These are phyloP conservation scores for Amesomyces nigricolor DNA, from an alignment of 2,329 filamentous ascomycete genomes.

Conservation along the genomic window DNA sequence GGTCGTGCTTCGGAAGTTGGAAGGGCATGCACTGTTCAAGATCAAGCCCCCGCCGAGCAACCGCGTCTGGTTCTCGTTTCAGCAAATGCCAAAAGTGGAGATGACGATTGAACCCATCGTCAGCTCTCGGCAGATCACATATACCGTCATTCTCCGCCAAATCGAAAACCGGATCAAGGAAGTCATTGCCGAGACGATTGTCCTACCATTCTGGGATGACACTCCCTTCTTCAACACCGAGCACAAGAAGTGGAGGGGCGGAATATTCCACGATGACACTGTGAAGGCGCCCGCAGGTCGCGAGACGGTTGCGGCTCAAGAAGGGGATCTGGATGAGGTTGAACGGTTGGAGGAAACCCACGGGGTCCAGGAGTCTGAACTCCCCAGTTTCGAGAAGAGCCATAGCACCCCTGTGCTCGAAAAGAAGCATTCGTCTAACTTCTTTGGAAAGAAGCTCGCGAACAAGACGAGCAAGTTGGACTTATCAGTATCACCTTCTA, in stretches of 20 bases:
- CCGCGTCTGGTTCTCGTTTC: conserved; percentile 91
- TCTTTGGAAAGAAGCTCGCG: conserved; percentile 47
- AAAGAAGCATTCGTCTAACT: conserved; percentile 31
- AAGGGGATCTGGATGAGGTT: conserved; percentile 46
- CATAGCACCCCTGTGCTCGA: conserved; percentile 45
- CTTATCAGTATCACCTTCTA: conserved; percentile 32
- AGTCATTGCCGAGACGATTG: conserved; percentile 85
- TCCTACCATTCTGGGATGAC: conserved; percentile 94
- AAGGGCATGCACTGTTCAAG: conserved; percentile 77
- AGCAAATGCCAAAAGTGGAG: conserved; percentile 88
- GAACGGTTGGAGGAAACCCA: conserved; percentile 39
- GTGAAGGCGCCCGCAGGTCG: conserved; percentile 35
- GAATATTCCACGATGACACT: conserved; percentile 63
- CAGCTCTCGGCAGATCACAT: conserved; percentile 91
- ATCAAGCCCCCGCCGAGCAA: conserved; percentile 96
- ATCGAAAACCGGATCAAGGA: conserved; percentile 95
- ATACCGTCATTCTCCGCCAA: conserved; percentile 81
- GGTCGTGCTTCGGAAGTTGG: conserved; percentile 75
- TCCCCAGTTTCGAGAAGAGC: conserved; percentile 51
- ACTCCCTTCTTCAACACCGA: conserved; percentile 82
- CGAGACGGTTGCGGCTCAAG: conserved; percentile 37
- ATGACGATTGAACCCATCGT: conserved; percentile 94
- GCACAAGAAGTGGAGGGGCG: conserved; percentile 73
- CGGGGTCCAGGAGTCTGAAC: conserved; percentile 34
- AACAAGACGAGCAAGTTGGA: conserved; percentile 35